Evolutionary conservation across 176 grass and related monocot species (phyloP), one percentile per base, ranked within the genome.

Genomic region (Ananas comosus): DNA sequence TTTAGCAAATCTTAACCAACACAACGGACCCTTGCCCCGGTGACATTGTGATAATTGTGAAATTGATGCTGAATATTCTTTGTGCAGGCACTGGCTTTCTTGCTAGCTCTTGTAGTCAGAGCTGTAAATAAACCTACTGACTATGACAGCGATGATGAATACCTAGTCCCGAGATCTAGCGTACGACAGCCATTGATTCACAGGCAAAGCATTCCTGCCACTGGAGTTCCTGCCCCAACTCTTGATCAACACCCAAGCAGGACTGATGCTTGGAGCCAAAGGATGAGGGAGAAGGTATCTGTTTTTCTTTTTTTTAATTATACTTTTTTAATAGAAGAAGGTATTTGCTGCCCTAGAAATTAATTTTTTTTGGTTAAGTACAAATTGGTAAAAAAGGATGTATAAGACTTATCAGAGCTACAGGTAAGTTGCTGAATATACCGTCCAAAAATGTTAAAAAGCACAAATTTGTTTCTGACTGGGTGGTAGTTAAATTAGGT

Each of bases 241-340:
- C 81, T 97, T 72, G 93, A 97, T 71, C 86, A 92, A 67, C 89
- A 84, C 12, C 67, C 89, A 25, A 85, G 77, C 74, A 81, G 86
- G 74, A 83, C 79, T 14, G 93, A 90, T 82, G 89, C 86, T 0
- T 97, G 93, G 93, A 92, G 93, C 82, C 93, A 97, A 73, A 83
- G 89, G 74, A 97, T 97, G 89, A 85, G 93, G 49, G 93, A 97
- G 71, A 97, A 97, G 89, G 93, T 96, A 92, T 16, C 51, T 12
- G 42, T 61, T 16, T 61, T 61, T 12, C 22, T 18, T 7, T 58
- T 22, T 18, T 18, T 61, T 9, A 11, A 5, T 61, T 9, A 18
- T 61, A 61, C 33, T 42, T 8, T 42, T 42, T 42, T 42, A 42
- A 42, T 42, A 42, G 33, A 42, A 96, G 73, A 96, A 96, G 86